phyloP scores from a whole-genome alignment of 768 basidiomycete genomes.

The Termitomyces sp. region DNA sequence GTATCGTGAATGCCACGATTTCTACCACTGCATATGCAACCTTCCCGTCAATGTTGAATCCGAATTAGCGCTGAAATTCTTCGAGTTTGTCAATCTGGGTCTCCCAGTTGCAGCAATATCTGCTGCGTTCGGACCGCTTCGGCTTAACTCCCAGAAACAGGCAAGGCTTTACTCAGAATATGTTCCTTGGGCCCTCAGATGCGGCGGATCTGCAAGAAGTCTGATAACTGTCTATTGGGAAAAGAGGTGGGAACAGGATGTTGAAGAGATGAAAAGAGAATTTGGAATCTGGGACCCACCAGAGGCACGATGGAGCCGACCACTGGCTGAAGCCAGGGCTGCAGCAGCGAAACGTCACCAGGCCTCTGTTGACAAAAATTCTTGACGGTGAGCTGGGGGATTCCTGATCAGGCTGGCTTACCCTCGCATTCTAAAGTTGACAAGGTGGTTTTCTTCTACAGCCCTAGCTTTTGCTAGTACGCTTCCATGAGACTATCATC shows the following conservation, averaged over 20 bases:
- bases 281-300: constrained; percentile 85
- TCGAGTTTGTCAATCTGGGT: constrained; percentile 89
- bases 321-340: constrained; percentile 55
- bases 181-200: constrained; percentile 88
- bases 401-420: background rate
- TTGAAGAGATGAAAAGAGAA: constrained; percentile 80
- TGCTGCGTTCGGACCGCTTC: constrained; percentile 71
- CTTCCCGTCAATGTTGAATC: constrained; percentile 87
- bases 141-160: constrained; percentile 54
- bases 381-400: background rate
- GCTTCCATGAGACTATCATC: background rate
- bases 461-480: background rate
- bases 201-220: constrained; percentile 67
- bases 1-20: constrained; percentile 96
- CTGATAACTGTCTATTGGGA: constrained; percentile 96
- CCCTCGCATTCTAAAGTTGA: background rate
- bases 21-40: constrained; percentile 89
- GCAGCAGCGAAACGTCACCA: constrained; percentile 31
- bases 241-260: constrained; percentile 80
- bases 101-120: constrained; percentile 85
- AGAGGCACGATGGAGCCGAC: constrained; percentile 60
- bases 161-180: constrained; percentile 69
- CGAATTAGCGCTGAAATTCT: constrained; percentile 91
- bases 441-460: background rate
- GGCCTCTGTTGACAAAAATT: background rate